Base-by-base conservation (phyloP, 768 basidiomycete species). In the Mrakia frigida region DNA sequence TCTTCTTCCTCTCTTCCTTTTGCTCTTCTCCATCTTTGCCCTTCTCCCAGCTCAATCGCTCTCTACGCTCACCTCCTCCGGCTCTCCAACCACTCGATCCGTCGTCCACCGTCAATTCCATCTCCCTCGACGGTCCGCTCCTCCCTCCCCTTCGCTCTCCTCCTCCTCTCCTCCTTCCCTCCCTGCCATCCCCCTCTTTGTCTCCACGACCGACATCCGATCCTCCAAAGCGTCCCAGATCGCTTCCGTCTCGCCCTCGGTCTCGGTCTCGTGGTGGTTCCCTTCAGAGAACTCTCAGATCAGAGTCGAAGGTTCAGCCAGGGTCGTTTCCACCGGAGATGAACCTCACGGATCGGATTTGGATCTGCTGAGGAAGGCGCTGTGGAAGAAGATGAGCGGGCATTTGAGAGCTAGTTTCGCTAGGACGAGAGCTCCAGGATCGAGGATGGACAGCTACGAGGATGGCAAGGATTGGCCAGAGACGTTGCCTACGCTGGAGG, bases 241-340 rank as follows among this genome's bases (percentile, higher is more conserved):
- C 25, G 28, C 50, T 16, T 37, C 35, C 18, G 63, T 43, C 39
- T 53, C 76, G 1, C 39, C 41, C n/a, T 28, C 31, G 3, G 67
- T 39, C 0, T 50, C 63, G 16, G 67, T 73, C 63, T 61, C 33
- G 21, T 77, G 76, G 76, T 77, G 76, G 76, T 52, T 73, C 31
- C 76, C 76, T 10, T 68, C 76, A 14, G 61, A 71, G 43, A 77
- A 77, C 71, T 31, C 61, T 18, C 76, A 77, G 71, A 67, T 77
- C 50, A 46, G 76, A 16, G 52, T 77, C 50, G 39, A 68, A 21
- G 76, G 76, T 5, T n/a, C 63, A 0, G 63, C 46, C 3, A 61
- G 43, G 11, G 67, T 77, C 61, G 46, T 77, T 35, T 5, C 37
- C 14, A 39, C 59, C 18, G 52, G 28, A 52, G 74, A 70, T 33